Conservation (phyloP, 1,284 basidiomycete genomes). For the Ustilago hordei region DNA sequence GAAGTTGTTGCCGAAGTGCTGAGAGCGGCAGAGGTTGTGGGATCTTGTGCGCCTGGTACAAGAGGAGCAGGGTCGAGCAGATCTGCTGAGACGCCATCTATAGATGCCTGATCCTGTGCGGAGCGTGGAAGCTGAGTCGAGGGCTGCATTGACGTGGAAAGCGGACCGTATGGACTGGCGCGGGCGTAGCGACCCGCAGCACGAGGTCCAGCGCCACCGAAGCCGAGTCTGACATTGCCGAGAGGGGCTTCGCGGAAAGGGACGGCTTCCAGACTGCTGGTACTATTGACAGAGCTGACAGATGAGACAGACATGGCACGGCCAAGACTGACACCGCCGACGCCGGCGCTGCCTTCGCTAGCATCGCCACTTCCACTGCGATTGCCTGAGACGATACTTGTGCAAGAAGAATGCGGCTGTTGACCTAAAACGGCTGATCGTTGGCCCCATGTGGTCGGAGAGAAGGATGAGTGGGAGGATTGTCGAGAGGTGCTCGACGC, state of each 20-base stretch:
- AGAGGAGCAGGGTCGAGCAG: neutral
- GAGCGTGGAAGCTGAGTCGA: neutral
- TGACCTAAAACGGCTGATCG: slow-evolving; percentile 1
- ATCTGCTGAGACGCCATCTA: neutral
- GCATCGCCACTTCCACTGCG: slow-evolving; percentile 49
- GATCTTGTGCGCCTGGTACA: neutral
- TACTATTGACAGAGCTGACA: slow-evolving; percentile 65
- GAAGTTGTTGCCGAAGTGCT: slow-evolving; percentile 20
- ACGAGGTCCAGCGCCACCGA: slow-evolving; percentile 31
- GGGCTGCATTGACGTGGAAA: slow-evolving; percentile 16
- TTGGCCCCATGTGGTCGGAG: slow-evolving; percentile 16
- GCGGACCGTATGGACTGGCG: slow-evolving; percentile 19
- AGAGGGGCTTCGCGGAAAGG: slow-evolving; percentile 66
- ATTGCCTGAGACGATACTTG: slow-evolving; percentile 35
- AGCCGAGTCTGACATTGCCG: slow-evolving; percentile 61
- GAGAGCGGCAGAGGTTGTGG: slow-evolving; percentile 3
- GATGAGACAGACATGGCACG: slow-evolving; percentile 66
- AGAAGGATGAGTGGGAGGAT: slow-evolving; percentile 38
- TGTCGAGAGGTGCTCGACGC: slow-evolving; percentile 24
- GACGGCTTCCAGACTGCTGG: slow-evolving; percentile 65
- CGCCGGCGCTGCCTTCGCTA: slow-evolving; percentile 41
- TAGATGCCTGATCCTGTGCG: neutral
- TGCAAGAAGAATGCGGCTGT: slow-evolving; percentile 17
- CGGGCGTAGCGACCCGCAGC: slow-evolving; percentile 27
- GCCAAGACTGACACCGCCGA: slow-evolving; percentile 47